Evolutionary conservation across 2,329 filamentous ascomycete species (phyloP).

Genomic region (Verticillium nubilum): DNA sequence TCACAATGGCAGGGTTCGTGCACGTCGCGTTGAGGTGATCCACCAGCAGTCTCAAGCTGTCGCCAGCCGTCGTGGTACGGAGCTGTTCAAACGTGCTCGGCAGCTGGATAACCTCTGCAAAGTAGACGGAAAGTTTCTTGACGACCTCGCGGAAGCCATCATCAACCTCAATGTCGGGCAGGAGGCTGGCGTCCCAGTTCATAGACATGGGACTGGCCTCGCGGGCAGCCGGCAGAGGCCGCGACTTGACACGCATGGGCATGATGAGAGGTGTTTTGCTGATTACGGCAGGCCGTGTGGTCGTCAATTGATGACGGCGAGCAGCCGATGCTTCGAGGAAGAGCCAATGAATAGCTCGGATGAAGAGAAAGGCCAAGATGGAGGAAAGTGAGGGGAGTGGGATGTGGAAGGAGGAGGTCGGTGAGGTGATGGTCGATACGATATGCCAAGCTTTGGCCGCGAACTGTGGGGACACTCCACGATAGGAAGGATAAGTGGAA

Average conservation of each 20-base stretch:
- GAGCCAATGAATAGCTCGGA: neutral
- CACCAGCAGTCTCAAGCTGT: constrained; percentile 52
- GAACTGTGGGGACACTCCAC: neutral
- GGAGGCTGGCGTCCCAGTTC: constrained; percentile 25
- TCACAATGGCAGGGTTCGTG: constrained; percentile 65
- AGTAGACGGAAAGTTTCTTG: constrained; percentile 60
- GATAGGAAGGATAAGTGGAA: neutral
- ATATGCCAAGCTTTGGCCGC: neutral
- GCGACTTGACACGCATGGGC: constrained; percentile 31
- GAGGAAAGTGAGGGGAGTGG: neutral
- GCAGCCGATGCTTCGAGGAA: neutral
- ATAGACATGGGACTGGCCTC: constrained; percentile 29
- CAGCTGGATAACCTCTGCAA: constrained; percentile 55
- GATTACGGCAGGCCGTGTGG: neutral
- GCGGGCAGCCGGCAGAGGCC: constrained; percentile 21
- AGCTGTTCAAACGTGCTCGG: constrained; percentile 71
- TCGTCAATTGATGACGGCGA: neutral
- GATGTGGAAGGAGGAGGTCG: neutral
- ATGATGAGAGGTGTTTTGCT: constrained; percentile 13
- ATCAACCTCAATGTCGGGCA: constrained; percentile 52
- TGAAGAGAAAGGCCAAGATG: neutral
- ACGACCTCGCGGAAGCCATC: constrained; percentile 61
- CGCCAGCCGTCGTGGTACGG: constrained; percentile 58
- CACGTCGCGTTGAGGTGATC: constrained; percentile 58
- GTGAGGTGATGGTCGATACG: neutral